Evolutionary conservation across 106 monocot species (phyloP), one percentile per base, ranked within the genome.

Genomic region (Acorus gramineus): DNA sequence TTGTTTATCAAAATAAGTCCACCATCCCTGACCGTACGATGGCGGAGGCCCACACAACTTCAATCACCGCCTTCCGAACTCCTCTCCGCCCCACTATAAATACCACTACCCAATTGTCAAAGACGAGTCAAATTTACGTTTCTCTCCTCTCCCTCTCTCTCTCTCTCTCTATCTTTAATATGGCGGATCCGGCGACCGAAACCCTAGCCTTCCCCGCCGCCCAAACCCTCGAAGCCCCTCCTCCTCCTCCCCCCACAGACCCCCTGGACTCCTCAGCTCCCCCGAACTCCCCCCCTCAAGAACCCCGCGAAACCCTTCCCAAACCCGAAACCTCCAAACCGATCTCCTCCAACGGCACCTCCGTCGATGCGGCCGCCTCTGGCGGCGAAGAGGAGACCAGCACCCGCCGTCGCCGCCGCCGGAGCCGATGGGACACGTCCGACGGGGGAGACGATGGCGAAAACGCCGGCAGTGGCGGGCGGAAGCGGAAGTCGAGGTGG

Each of bases 401-500:
- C 56, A 80, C 80, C 67, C 67, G 75, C 63, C 84, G 90, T 48
- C 83, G 86, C 4, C 77, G 94, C 2, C 86, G 95, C 6, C 86
- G 90, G 76, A 72, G 95, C 10, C 90, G 95, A 90, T 90, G 90
- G 54, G 74, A 80, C 6, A 70, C 61, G 28, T 55, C 85, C 2
- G 90, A 79, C 2, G 56, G 28, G 28, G 28, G 28, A 28, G 28
- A 60, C 4, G 74, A 75, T 3, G 73, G 64, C 53, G 67, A 44
- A 51, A 60, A 71, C 3, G 46, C 63, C 6, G 56, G 71, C 6
- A 59, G 69, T 14, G 65, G 79, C 2, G 62, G 86, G 64, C 90
- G 85, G 74, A 71, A 87, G n/a, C 90, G 87, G 76, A 82, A 90
- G 8, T 80, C 90, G 60, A 90, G 95, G 90, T 84, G 85, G 5